Conservation (phyloP, 108 stramenopile genomes). For the Cylindrotheca closterium region DNA sequence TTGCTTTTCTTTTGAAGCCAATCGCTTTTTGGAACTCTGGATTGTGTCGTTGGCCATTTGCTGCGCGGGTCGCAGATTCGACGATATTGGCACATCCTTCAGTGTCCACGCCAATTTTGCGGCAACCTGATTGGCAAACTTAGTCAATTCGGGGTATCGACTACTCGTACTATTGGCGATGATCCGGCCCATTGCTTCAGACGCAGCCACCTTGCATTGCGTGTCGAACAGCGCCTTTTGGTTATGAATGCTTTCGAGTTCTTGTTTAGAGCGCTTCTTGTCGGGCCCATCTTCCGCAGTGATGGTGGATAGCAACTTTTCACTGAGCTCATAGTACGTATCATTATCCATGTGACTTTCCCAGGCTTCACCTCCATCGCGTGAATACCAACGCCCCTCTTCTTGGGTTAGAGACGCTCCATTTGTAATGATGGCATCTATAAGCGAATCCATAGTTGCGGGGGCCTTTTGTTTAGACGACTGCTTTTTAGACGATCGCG, state of each 20-base stretch:
- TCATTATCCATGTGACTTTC: conserved; percentile 11
- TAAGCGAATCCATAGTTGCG: conserved; percentile 63
- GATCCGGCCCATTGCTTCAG: conserved; percentile 75
- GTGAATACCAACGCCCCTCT: conserved; percentile 84
- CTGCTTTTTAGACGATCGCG: conserved; percentile 27
- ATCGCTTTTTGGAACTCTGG: conserved; percentile 26
- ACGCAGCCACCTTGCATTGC: conserved; percentile 70
- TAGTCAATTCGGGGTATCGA: conserved; percentile 43
- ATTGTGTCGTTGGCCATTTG: conserved; percentile 54
- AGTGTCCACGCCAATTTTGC: conserved; percentile 80
- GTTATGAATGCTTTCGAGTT: conserved; percentile 28
- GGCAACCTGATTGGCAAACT: conserved; percentile 63
- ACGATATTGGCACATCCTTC: conserved; percentile 37
- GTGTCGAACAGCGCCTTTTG: conserved; percentile 48
- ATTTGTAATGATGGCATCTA: conserved; percentile 85
- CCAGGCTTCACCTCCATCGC: conserved; percentile 86
- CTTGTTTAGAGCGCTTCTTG: conserved; percentile 19
- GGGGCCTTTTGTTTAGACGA: conserved; percentile 47
- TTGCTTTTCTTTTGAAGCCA: conserved; percentile 15
- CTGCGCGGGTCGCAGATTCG: conserved; percentile 39
- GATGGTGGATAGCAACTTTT: conserved; percentile 6
- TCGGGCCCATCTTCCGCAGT: conserved; percentile 2
- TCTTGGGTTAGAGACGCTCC: conserved; percentile 79
- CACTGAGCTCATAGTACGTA: conserved; percentile 14
- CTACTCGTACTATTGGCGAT: conserved; percentile 40